Evolutionary conservation across 192 early-diverging fungal genomes (phyloP), one percentile per base, ranked within the genome.

Genomic region (Coemansia sp.): DNA sequence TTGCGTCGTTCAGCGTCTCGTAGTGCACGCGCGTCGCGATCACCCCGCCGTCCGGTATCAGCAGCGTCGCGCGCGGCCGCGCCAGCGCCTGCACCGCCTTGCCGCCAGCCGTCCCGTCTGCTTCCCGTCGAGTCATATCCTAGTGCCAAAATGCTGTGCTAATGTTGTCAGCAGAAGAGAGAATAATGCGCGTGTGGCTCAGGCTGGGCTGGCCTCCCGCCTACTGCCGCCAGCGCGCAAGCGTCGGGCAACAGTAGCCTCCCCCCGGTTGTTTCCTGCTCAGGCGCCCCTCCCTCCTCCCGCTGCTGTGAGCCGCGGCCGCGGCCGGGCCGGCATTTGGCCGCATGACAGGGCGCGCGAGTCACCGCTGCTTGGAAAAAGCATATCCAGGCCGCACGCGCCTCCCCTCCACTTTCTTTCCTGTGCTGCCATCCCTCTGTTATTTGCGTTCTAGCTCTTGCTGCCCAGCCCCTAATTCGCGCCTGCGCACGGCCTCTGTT

Each of bases 1-100:
- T 61, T 15, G 73, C 73, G 48, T 76, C 73, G 55, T 70, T 70
- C 1, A 66, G 66, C 20, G 73, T 70, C 48, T 76, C 67, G 62
- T 76, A 76, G 51, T 70, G 73, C 42, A 70, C 67, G 21, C 67
- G 73, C 4, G 62, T 70, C n/a, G 73, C 73, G 14, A 69, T 39
- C 4, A 68, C 66, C 0, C 66, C 73, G 36, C 66, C 66, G 23
- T 76, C 73, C 0, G 73, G 62, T 7, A 63, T 66, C 50, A 75
- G 61, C 34, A 75, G 72, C 43, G 60, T 68, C 32, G 72, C 72
- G 8, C 53, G 59, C 14, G 65, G 72, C 46, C 52, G 60, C 3
- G 35, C 53, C 28, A 74, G 52, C 23, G 14, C 31, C 19, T 10
- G 31, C 20, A 36, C 54, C 21, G 27, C 28, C 29, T 34, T 30